Conservation (phyloP, 2,329 filamentous ascomycete genomes). For the Cordyceps javanica region DNA sequence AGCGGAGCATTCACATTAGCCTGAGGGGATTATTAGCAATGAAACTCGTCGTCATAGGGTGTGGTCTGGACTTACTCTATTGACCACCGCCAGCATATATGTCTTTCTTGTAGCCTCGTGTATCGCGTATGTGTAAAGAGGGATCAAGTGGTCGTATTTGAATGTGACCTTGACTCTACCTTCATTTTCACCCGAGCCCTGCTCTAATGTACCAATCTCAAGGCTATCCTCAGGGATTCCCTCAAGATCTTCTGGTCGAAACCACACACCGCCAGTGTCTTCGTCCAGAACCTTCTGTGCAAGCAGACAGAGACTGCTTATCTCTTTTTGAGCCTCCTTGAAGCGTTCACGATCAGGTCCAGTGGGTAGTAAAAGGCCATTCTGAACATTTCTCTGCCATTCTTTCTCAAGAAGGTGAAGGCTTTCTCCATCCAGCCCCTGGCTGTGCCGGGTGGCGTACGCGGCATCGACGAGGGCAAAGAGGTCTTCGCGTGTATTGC, state of each 20-base stretch:
- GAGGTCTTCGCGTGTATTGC: slow-evolving; percentile 74
- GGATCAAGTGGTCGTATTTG: slow-evolving; percentile 79
- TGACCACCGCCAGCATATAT: slow-evolving; percentile 70
- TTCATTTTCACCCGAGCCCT: slow-evolving; percentile 65
- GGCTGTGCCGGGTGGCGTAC: slow-evolving; percentile 45
- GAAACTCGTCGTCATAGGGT: no score
- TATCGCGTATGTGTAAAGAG: slow-evolving; percentile 69
- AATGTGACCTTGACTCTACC: slow-evolving; percentile 71
- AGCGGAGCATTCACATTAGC: slow-evolving; percentile 65
- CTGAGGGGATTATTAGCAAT: slow-evolving; percentile 20
- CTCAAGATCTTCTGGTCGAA: slow-evolving; percentile 64
- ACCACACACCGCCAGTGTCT: slow-evolving; percentile 73
- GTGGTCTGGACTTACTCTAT: slow-evolving; percentile 48
- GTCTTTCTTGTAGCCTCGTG: slow-evolving; percentile 63
- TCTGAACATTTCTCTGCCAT: slow-evolving; percentile 68
- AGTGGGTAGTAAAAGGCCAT: slow-evolving; percentile 65
- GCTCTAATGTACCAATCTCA: slow-evolving; percentile 56
- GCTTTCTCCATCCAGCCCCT: slow-evolving; percentile 60
- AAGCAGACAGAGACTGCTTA: slow-evolving; percentile 66
- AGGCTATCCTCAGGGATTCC: slow-evolving; percentile 71
- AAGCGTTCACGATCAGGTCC: slow-evolving; percentile 69
- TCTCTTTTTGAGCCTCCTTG: slow-evolving; percentile 78
- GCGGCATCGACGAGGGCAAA: slow-evolving; percentile 59
- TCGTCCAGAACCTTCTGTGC: slow-evolving; percentile 79
- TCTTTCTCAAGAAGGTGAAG: slow-evolving; percentile 71